phyloP scores from a whole-genome alignment of 441 rosid genomes.

The Metrosideros polymorpha region DNA sequence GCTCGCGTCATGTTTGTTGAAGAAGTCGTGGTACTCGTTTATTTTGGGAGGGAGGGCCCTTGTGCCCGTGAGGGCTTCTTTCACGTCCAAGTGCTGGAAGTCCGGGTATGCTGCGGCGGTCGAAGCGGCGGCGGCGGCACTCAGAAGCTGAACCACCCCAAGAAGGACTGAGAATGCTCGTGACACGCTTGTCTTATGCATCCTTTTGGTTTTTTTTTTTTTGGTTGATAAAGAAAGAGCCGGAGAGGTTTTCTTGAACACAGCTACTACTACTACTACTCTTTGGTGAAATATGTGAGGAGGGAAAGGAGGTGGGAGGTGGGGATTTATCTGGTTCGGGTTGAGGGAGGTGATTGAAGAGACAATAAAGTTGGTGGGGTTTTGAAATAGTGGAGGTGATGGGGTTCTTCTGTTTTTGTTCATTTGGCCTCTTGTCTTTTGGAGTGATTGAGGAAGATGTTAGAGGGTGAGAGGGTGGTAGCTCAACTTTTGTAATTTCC shows the following conservation, averaged over 20 bases:
- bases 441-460: neutral
- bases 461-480: neutral
- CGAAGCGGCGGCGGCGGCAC: neutral
- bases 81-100: conserved; percentile 50
- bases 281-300: neutral
- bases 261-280: too few relatives aligned
- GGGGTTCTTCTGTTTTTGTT: neutral
- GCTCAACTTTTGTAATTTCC: neutral
- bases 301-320: neutral
- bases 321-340: neutral
- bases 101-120: conserved; percentile 27
- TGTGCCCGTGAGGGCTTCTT: conserved; percentile 18
- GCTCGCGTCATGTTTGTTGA: neutral
- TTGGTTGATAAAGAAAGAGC: neutral
- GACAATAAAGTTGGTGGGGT: neutral
- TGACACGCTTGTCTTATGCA: conserved; percentile 1
- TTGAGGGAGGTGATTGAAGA: neutral
- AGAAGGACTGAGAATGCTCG: neutral
- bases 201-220: neutral
- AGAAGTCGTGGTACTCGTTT: conserved; percentile 18
- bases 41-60: conserved; percentile 7
- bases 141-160: neutral
- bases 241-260: neutral
- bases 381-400: neutral
- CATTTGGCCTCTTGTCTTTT: neutral